Percentiles rank a stretch among this genome's conserved stretches.
Evolutionary conservation across 805 yeast species (phyloP).

Genomic region (Candida pseudoglaebosa): DNA sequence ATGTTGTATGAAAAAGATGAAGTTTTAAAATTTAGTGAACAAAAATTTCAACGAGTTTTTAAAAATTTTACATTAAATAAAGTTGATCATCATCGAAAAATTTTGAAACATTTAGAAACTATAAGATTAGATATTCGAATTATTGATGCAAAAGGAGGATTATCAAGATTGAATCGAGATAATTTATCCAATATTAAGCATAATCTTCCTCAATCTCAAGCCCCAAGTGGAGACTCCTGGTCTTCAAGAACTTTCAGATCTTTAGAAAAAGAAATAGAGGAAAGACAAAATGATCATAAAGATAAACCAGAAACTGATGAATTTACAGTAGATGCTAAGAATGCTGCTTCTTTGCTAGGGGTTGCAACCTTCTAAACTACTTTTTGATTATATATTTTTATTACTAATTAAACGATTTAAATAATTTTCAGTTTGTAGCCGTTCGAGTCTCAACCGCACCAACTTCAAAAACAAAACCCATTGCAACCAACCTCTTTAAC

Average conservation of each 20-base stretch:
- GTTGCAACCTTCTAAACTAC: conserved; percentile 64
- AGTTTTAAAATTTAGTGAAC: conserved; percentile 56
- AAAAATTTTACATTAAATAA: conserved; percentile 61
- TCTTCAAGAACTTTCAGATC: conserved; percentile 39
- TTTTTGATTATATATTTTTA: too few relatives aligned
- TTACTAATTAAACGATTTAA: too few relatives aligned
- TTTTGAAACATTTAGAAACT: conserved; percentile 67
- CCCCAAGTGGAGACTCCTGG: conserved; percentile 42
- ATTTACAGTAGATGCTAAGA: conserved; percentile 61
- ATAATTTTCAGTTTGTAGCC: too few relatives aligned
- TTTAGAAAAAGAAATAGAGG: conserved; percentile 25
- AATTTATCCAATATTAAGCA: conserved; percentile 44
- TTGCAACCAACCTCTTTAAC: neutral
- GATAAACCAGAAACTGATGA: conserved; percentile 15
- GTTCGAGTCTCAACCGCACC: too few relatives aligned
- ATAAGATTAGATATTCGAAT: conserved; percentile 68
- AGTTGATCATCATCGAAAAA: conserved; percentile 83
- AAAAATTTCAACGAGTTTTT: conserved; percentile 49
- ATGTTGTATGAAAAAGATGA: conserved; percentile 71
- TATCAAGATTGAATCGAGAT: conserved; percentile 79
- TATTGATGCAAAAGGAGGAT: conserved; percentile 74
- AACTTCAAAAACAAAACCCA: too few relatives aligned
- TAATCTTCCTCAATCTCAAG: conserved; percentile 41
- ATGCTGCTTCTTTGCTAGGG: conserved; percentile 80
- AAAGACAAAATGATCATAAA: conserved; percentile 14